phyloP scores from a whole-genome alignment of 164 flowering plant genomes.

The Taxillus chinensis region DNA sequence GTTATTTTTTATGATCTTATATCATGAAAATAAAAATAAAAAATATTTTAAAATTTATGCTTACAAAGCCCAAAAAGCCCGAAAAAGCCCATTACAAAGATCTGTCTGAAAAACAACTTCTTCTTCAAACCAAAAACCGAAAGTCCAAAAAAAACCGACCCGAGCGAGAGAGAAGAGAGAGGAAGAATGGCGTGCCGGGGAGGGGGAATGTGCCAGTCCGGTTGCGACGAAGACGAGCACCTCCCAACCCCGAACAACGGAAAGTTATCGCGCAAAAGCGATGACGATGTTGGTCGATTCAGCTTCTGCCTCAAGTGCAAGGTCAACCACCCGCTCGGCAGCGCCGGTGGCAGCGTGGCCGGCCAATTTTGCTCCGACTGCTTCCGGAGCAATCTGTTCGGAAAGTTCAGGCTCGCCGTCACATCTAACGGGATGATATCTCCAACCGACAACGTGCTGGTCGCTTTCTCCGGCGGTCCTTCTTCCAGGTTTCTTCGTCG shows the following conservation, averaged over 20 bases:
- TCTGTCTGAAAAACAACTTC: too few species aligned
- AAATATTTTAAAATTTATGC: too few species aligned
- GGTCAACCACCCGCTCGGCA: constrained; percentile 23
- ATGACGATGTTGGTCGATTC: neutral
- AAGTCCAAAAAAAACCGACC: too few species aligned
- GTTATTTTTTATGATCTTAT: too few species aligned
- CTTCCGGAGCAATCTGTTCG: constrained; percentile 61
- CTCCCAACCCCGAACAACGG: neutral
- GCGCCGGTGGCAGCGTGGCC: constrained; percentile 19
- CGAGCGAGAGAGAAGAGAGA: too few species aligned
- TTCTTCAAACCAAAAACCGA: too few species aligned
- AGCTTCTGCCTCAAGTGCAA: constrained; percentile 73
- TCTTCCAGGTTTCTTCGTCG: constrained; percentile 55
- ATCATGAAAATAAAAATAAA: too few species aligned
- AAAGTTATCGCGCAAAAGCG: neutral
- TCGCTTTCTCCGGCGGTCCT: constrained; percentile 93
- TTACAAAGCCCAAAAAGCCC: too few species aligned
- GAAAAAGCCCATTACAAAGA: too few species aligned
- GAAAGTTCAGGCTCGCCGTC: constrained; percentile 76
- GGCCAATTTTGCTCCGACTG: constrained; percentile 53
- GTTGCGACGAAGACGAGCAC: constrained; percentile 22
- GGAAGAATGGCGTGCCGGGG: constrained; percentile 28
- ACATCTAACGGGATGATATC: constrained; percentile 69
- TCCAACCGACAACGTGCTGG: constrained; percentile 75
- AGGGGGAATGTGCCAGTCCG: constrained; percentile 21